Conservation (phyloP, 1,284 basidiomycete genomes). For the Takashimella koratensis region DNA sequence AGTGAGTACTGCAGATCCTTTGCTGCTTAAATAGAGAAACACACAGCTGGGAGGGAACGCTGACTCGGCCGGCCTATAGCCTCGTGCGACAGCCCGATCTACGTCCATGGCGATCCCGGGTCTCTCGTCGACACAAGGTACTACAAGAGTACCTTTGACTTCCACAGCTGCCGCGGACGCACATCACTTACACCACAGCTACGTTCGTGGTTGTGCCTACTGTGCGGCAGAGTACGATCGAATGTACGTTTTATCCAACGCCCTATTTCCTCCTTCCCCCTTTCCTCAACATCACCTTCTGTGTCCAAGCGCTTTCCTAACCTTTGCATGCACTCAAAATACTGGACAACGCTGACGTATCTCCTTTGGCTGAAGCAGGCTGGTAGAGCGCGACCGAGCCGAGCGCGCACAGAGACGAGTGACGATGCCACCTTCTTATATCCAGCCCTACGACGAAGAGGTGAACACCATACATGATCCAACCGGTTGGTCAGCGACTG, state of each 20-base stretch:
- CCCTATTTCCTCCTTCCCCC: not conserved
- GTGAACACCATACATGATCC: not conserved
- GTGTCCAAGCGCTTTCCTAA: too few relatives aligned
- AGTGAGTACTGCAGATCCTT: not conserved
- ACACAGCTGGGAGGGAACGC: not conserved
- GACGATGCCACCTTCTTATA: slow-evolving; percentile 5
- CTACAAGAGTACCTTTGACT: not conserved
- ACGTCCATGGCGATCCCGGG: slow-evolving; percentile 4
- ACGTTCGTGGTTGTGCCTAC: not conserved
- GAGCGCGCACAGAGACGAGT: not conserved
- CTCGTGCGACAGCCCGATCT: not conserved
- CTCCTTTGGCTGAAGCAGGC: too few relatives aligned
- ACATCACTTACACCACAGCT: not conserved
- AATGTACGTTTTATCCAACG: slow-evolving; percentile 2
- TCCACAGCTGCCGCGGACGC: slow-evolving; percentile 1
- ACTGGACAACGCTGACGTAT: too few relatives aligned
- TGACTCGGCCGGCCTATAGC: not conserved
- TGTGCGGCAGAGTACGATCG: slow-evolving; percentile 7
- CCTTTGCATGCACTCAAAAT: too few relatives aligned
- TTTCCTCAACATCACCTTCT: too few relatives aligned
- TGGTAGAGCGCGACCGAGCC: not conserved
- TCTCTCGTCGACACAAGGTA: too few relatives aligned
- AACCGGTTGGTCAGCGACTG: not conserved
- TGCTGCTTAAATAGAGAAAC: not conserved
- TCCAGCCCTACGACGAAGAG: not conserved